Percentiles rank a stretch among this genome's conserved stretches.
phyloP scores from a whole-genome alignment of 1,139 yeast genomes.

The Magnusiomyces suaveolens region DNA sequence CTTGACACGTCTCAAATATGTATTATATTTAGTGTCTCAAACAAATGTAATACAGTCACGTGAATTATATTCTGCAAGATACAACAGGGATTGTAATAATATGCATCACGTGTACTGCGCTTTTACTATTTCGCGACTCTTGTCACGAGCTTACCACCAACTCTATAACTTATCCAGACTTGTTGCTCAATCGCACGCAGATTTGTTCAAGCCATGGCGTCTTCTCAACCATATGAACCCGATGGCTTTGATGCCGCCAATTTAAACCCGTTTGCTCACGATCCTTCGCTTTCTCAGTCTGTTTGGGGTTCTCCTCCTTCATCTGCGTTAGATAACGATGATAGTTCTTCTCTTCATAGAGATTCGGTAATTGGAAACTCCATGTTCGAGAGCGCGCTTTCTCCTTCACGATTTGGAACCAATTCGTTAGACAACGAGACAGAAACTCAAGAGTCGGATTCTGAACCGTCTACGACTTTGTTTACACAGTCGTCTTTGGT shows the following conservation, averaged over 20 bases:
- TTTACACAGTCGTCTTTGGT: neutral
- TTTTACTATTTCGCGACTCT: neutral
- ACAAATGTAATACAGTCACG: no score
- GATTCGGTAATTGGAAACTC: no score
- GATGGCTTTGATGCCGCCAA: slow-evolving; percentile 21
- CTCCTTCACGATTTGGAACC: neutral
- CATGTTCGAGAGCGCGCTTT: neutral
- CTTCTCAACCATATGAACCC: slow-evolving; percentile 26
- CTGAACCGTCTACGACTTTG: neutral
- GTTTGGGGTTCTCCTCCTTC: neutral
- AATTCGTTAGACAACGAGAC: neutral
- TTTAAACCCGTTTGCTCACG: slow-evolving; percentile 25
- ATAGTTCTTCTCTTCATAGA: neutral
- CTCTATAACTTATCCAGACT: no score
- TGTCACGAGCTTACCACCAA: no score
- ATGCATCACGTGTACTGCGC: no score
- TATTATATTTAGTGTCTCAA: no score
- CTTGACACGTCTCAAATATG: neutral
- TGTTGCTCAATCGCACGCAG: neutral
- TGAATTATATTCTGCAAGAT: no score
- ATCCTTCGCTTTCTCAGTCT: slow-evolving; percentile 6
- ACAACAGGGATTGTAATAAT: no score
- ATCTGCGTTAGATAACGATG: neutral
- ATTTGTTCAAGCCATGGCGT: slow-evolving; percentile 18
- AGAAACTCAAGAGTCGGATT: neutral